Percentiles rank a stretch among this genome's conserved stretches.
phyloP scores from a whole-genome alignment of 768 basidiomycete species.

The Pulveroboletus sp. region DNA sequence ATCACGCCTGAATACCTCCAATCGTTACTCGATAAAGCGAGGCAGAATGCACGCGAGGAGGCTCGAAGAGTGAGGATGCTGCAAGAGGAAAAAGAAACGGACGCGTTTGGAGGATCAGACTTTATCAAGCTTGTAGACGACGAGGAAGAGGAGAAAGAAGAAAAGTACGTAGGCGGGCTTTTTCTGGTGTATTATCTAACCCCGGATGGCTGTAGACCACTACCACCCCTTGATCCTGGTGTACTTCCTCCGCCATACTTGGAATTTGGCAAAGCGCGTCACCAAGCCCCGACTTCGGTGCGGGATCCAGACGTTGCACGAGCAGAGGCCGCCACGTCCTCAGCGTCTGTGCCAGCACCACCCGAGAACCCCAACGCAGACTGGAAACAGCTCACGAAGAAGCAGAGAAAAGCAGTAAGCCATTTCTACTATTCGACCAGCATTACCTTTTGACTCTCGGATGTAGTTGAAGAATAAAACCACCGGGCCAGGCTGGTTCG shows the following conservation, averaged over 20 bases:
- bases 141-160: slow-evolving; percentile 23
- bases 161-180: slow-evolving; percentile 31
- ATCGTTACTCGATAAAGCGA: slow-evolving; percentile 61
- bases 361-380: slow-evolving; percentile 61
- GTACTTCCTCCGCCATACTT: slow-evolving; percentile 65
- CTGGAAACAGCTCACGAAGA: slow-evolving; percentile 70
- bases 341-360: slow-evolving; percentile 49
- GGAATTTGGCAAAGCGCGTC: slow-evolving; percentile 42
- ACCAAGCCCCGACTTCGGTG: slow-evolving; percentile 44
- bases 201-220: slow-evolving; percentile 36
- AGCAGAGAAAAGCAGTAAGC: slow-evolving; percentile 67
- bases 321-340: slow-evolving; percentile 50
- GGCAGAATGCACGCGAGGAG: slow-evolving; percentile 44
- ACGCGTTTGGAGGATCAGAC: slow-evolving; percentile 46
- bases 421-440: background rate
- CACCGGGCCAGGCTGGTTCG: slow-evolving; percentile 83
- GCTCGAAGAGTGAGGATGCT: slow-evolving; percentile 20
- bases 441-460: background rate
- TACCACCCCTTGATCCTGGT: slow-evolving; percentile 69
- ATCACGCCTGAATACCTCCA: slow-evolving; percentile 60
- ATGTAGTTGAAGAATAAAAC: slow-evolving; percentile 65
- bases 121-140: slow-evolving; percentile 48
- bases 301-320: slow-evolving; percentile 62
- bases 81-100: slow-evolving; percentile 21
- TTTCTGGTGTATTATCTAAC: background rate